Evolutionary conservation across 2,329 filamentous ascomycete species (phyloP), one percentile per base, ranked within the genome.

Genomic region (Botrytis squamosa): DNA sequence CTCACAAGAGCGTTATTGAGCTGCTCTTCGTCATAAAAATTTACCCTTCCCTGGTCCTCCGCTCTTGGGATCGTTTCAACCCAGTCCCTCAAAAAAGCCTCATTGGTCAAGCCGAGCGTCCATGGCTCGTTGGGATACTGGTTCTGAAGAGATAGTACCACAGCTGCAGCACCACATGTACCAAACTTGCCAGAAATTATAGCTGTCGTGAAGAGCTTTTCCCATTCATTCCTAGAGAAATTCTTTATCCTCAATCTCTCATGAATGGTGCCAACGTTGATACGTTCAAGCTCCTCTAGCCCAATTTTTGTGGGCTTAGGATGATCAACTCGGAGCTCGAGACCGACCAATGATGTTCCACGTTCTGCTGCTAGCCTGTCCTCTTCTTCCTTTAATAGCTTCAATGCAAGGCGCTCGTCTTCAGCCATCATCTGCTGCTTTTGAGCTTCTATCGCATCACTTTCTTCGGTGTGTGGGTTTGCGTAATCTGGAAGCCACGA

Each of bases 111-210:
- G 4, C 44, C 59, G 18, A 12, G n/a, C 22, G 36, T 71, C 44
- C 59, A 71, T 22, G 22, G 18, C 22, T 71, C 69, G 18, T 55
- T n/a, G 9, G 66, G 71, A 49, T 70, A 73, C 18, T 73, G 71
- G 6, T 62, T 14, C 2, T 16, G 66, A 29, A 73, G 52, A 16
- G 71, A 42, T 2, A 46, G 29, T 0, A 36, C 44, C 18, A 70
- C 14, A 33, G 71, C 71, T 12, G 33, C 29, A 4, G 42, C 55
- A n/a, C 62, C 71, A 25, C 65, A 73, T 42, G n/a, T 38, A 25
- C 42, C 57, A 12, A 29, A 38, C 20, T 25, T 33, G 9, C 22
- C 22, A 10, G 29, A 16, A 25, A 69, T 2, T 3, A 36, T 1
- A 25, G 40, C 52, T n/a, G 22, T 29, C 22, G 66, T 63, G 18